Evolutionary conservation across 2,329 filamentous ascomycete species (phyloP), one percentile per base, ranked within the genome.

Genomic region (Calonectria naviculata): DNA sequence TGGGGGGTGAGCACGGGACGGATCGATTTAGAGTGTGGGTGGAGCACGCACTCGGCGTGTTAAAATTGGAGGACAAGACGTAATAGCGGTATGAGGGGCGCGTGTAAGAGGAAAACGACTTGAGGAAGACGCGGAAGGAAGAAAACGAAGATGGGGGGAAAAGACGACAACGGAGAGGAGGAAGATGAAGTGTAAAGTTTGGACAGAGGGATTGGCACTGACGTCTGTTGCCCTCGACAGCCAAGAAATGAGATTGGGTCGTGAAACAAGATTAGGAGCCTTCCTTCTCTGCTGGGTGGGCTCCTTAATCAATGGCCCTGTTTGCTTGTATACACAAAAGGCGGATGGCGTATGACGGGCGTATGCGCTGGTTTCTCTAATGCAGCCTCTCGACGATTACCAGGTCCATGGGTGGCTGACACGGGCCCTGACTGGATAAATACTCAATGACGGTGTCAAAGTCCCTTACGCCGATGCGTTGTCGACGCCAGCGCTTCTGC

Each of bases 1-100:
- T 46, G 42, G 42, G 46, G 47, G 47, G 26, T 28, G 56, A 61
- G 56, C 56, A 61, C 56, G 56, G 56, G 56, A 61, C 38, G 56
- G 56, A 44, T 61, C 38, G 56, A 24, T 58, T 38, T 58, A 19
- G 26, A 44, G 56, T 61, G 56, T 61, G 56, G 26, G 56, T 61
- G 56, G 56, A 44, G 56, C 38, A 42, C 31, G 3, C 19, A 17
- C 10, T 61, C 13, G 38, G 36, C 56, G 56, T 29, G 2, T 41
- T 61, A 44, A 41, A 61, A 41, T 61, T 44, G 56, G 26, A 61
- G 56, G 38, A 29, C 26, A 19, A 42, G 38, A 29, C 28, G 36
- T 41, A 52, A 31, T 52, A 26, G 47, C 6, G 34, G 38, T 21
- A 24, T 29, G 52, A 58, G 38, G 56, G 36, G 24, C 36, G 36